A percentile compares a stretch with the other conserved stretches of the same genome.
Conservation (phyloP, 2,329 filamentous ascomycete genomes). For the Lojkania enalia region DNA sequence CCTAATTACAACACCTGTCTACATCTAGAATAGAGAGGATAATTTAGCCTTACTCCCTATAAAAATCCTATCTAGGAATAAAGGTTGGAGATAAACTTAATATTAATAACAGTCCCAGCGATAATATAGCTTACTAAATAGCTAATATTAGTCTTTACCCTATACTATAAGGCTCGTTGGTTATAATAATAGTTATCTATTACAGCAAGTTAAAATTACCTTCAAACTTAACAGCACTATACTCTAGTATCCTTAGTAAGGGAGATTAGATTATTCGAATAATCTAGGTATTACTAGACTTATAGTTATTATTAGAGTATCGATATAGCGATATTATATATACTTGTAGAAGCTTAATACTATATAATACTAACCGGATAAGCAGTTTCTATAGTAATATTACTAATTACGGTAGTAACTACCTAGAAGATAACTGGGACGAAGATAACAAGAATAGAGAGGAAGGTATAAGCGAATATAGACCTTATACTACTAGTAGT, state of each 20-base stretch:
- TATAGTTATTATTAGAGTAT: slow-evolving; percentile 11
- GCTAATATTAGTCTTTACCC: slow-evolving; percentile 7
- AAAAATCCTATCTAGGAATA: slow-evolving; percentile 7
- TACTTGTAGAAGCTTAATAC: slow-evolving; percentile 4
- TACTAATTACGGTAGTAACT: slow-evolving; percentile 1
- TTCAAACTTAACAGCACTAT: slow-evolving; percentile 2
- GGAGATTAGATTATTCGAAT: slow-evolving; percentile 8
- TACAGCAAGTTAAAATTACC: slow-evolving; percentile 6
- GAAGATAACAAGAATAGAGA: slow-evolving; percentile 4
- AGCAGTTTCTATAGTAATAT: slow-evolving; percentile 3
- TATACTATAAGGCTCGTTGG: slow-evolving; percentile 6
- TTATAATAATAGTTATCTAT: slow-evolving; percentile 9
- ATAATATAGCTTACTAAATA: slow-evolving; percentile 7
- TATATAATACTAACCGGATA: slow-evolving; percentile 3
- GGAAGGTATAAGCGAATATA: slow-evolving; percentile 5
- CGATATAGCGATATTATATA: slow-evolving; percentile 4
- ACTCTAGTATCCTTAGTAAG: slow-evolving; percentile 4
- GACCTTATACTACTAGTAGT: not conserved
- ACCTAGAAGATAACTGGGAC: slow-evolving; percentile 3
- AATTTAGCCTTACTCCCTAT: slow-evolving; percentile 7
- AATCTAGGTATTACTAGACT: slow-evolving; percentile 4
- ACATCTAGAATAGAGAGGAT: slow-evolving; percentile 9
- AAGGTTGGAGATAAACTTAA: slow-evolving; percentile 6
- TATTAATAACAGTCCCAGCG: slow-evolving; percentile 4
- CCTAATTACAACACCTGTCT: slow-evolving; percentile 3